Conservation (phyloP, 768 basidiomycete genomes). For the Phaeotremella skinneri region DNA sequence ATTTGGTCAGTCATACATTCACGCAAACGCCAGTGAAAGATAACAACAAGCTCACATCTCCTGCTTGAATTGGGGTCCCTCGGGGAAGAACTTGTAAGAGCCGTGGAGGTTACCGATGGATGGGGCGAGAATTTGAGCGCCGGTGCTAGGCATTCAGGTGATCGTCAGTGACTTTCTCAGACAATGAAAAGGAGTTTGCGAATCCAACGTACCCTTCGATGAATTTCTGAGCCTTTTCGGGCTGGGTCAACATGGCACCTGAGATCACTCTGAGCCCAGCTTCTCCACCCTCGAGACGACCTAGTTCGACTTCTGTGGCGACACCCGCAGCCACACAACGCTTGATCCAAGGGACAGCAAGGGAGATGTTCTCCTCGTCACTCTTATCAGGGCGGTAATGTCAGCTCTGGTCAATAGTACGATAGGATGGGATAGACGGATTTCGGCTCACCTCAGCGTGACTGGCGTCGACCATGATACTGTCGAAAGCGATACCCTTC, state of each 20-base stretch:
- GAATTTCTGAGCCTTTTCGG: constrained; percentile 49
- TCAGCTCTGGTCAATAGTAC: neutral
- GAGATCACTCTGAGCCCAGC: constrained; percentile 48
- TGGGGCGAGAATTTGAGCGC: constrained; percentile 52
- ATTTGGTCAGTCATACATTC: neutral
- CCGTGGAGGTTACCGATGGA: constrained; percentile 52
- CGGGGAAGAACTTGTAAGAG: constrained; percentile 44
- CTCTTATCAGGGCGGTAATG: constrained; percentile 18
- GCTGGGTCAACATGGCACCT: constrained; percentile 51
- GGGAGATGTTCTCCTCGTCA: constrained; percentile 48
- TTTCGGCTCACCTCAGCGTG: constrained; percentile 43
- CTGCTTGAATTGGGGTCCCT: constrained; percentile 45
- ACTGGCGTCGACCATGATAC: constrained; percentile 53
- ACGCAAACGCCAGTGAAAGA: neutral
- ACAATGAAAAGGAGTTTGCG: neutral
- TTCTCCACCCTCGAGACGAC: constrained; percentile 51
- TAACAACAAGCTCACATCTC: constrained; percentile 30
- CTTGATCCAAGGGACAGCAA: constrained; percentile 48
- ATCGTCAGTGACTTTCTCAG: neutral
- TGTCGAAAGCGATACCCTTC: constrained; percentile 51
- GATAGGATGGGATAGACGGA: neutral
- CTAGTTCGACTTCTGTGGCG: constrained; percentile 52
- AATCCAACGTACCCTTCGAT: constrained; percentile 42
- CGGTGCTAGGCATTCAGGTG: constrained; percentile 41
- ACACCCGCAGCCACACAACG: constrained; percentile 49